Conservation (phyloP, 2,329 filamentous ascomycete species). For the Furcasterigmium sp. region DNA sequence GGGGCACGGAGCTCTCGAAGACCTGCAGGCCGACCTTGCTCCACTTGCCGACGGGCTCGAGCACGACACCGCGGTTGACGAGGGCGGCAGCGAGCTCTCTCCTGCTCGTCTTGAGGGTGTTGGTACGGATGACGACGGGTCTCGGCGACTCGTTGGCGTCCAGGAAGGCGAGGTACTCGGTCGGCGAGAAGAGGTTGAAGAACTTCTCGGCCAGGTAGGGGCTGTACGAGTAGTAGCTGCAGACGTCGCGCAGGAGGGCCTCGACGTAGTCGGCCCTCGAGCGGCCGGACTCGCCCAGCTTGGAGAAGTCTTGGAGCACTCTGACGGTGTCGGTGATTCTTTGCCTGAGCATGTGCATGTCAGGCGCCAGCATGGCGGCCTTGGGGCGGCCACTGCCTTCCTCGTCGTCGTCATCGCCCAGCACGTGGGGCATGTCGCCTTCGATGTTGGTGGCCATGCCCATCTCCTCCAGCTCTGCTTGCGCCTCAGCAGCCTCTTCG, state of each 20-base stretch:
- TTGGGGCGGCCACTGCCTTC: conserved; percentile 51
- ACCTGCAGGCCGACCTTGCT: conserved; percentile 96
- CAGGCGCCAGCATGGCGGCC: conserved; percentile 70
- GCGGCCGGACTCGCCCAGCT: conserved; percentile 71
- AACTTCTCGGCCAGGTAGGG: conserved; percentile 94
- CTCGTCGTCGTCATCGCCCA: conserved; percentile 59
- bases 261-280: conserved; percentile 84
- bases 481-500: conserved; percentile 74
- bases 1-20: conserved; percentile 79
- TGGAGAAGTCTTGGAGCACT: conserved; percentile 82
- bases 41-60: conserved; percentile 98
- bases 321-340: conserved; percentile 91
- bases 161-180: conserved; percentile 96
- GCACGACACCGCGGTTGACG: conserved; percentile 92
- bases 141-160: conserved; percentile 95
- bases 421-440: conserved; percentile 64
- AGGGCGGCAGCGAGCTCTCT: conserved; percentile 84
- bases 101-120: conserved; percentile 76
- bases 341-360: conserved; percentile 81
- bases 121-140: conserved; percentile 93
- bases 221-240: conserved; percentile 95
- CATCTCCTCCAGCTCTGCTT: conserved; percentile 79
- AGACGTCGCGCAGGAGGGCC: conserved; percentile 86
- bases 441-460: conserved; percentile 92
- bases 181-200: conserved; percentile 83